Evolutionary conservation across 1,284 basidiomycete genomes (phyloP), one percentile per base, ranked within the genome.

Genomic region (Phellopilus nigrolimitatus): DNA sequence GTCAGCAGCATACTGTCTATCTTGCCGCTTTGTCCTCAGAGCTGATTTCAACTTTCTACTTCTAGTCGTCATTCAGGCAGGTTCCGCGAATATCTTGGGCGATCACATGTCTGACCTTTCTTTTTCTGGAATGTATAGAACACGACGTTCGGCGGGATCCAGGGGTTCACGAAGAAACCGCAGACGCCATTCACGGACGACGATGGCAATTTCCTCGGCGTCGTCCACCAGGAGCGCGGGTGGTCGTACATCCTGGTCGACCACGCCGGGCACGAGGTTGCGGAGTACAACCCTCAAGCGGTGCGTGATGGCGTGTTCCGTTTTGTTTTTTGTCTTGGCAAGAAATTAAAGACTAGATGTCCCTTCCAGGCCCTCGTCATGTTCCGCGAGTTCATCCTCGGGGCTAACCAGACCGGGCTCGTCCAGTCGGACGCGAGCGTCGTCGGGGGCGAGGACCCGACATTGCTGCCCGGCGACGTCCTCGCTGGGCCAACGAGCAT

Each of bases 71-170:
- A 86, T 86, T 24, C 83, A 84, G 65, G 80, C 79, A 60, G 63
- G 30, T 33, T 19, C 51, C 2, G 13, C 4, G 33, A 31, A 25
- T 12, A 3, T 10, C 8, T 8, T 31, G n/a, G 27, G 27, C 19
- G 25, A 22, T 8, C 30, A 55, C 47, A 28, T 15, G 39, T 12
- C 22, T 47, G 19, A 31, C 33, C 28, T 45, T 15, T 5, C 36
- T 28, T n/a, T 34, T 36, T 3, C 39, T n/a, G n/a, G n/a, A n/a
- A n/a, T 17, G 19, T 38, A n/a, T 52, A 85, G 80, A 88, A 88
- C 58, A 85, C 81, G 8, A 85, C 85, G 0, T 88, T 87, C 58
- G 83, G 84, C 30, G 83, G 80, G 10, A 80, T 80, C 37, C 82
- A 80, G 63, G 85, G 85, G 2, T 88, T 88, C 62, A 78, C 81